Evolutionary conservation across 805 yeast species (phyloP), one percentile per base, ranked within the genome.

Genomic region (Kazachstania taianensis): DNA sequence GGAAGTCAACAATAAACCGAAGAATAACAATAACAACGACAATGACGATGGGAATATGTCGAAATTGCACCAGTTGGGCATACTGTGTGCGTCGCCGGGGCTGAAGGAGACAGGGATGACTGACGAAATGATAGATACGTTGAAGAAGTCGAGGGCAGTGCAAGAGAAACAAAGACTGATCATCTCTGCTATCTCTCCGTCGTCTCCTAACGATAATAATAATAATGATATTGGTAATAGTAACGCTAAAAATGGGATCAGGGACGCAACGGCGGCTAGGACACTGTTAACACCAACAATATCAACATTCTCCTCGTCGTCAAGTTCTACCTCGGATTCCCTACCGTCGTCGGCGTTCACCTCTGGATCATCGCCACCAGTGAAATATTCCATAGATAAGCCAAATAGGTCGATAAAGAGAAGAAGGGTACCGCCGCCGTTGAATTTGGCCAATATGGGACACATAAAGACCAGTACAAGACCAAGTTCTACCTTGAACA

Each of bases 11-110:
- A n/a, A n/a, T n/a, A 13, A 14, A 3, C 8, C 32, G 7, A 16
- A 30, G 6, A 17, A 30, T n/a, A 30, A 17, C 14, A 30, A 6
- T 20, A n/a, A 28, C 31, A 28, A n/a, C 8, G 16, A 18, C 10
- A 18, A 30, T n/a, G 14, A 18, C 5, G 9, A 17, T 14, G 25
- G 27, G 16, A 16, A 28, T 6, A 16, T 12, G 32, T 9, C 30
- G 15, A 8, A 33, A 13, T 30, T 29, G 26, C 26, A 30, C 16
- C 34, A 34, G 35, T 32, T 52, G 18, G 57, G 58, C 5, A 28
- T 47, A 31, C 37, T 48, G 38, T 50, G 56, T 30, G 48, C 46
- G 5, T 52, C 57, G 15, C 52, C 56, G 16, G 59, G 59, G 10
- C 40, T 54, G 24, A 40, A 50, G 9, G 35, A 42, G 3, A 40